Percentiles rank a stretch among this genome's conserved stretches.
phyloP scores from a whole-genome alignment of 768 basidiomycete genomes.

The Tulasnella sp. region DNA sequence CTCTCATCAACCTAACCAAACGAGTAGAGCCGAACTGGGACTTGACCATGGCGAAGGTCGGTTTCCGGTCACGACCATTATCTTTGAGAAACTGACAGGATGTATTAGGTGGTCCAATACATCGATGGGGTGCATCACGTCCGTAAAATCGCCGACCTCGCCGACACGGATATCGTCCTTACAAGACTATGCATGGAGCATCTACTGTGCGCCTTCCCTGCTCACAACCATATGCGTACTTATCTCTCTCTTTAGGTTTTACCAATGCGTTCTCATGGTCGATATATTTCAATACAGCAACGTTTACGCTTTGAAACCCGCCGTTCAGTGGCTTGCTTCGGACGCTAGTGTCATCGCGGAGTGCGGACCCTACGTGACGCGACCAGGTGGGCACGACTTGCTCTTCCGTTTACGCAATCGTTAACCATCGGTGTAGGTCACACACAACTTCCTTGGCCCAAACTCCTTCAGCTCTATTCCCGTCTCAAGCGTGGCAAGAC shows the following conservation, averaged over 20 bases:
- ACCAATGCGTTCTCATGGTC: constrained; percentile 85
- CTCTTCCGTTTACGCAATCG: constrained; percentile 8
- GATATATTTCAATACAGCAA: constrained; percentile 98
- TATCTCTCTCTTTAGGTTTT: constrained; percentile 45
- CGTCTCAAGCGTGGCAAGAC: constrained; percentile 72
- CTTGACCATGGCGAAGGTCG: constrained; percentile 77
- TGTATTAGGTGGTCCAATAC: constrained; percentile 49
- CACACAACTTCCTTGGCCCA: constrained; percentile 73
- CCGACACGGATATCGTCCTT: constrained; percentile 73
- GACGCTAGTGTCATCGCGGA: constrained; percentile 76
- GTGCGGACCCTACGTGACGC: constrained; percentile 85
- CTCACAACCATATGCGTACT: neutral
- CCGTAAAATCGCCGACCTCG: constrained; percentile 78
- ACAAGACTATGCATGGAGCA: constrained; percentile 83
- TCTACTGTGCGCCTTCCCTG: constrained; percentile 54
- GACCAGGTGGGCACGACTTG: constrained; percentile 38
- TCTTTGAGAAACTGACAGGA: constrained; percentile 2
- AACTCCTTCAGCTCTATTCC: constrained; percentile 76
- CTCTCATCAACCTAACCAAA: constrained; percentile 69
- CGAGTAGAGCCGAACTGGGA: constrained; percentile 92
- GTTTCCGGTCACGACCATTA: neutral
- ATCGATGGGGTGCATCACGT: constrained; percentile 92
- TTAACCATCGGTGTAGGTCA: constrained; percentile 18
- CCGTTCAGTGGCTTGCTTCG: constrained; percentile 75
- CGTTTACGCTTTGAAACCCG: constrained; percentile 85